Percentiles rank a stretch among this genome's conserved stretches.
Conservation (phyloP, 345 rosid species). For the Eucalyptus erythrocorys region DNA sequence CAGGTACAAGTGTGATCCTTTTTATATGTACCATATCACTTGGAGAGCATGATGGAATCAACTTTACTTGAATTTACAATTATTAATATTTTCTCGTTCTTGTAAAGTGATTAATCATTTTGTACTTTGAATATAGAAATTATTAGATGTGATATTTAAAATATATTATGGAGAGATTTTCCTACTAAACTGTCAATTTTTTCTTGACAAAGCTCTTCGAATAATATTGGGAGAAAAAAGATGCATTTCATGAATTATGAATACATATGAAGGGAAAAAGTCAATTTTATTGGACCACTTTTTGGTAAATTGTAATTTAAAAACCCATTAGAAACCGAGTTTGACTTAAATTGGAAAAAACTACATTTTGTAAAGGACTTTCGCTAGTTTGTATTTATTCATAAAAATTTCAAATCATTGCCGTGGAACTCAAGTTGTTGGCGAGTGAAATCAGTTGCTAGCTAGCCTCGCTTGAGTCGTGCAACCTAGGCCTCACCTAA, state of each 20-base stretch:
- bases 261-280: neutral
- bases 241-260: neutral
- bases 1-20: neutral
- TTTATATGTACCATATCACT: neutral
- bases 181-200: neutral
- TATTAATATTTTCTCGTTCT: neutral
- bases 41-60: neutral
- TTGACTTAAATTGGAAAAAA: neutral
- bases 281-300: too few relatives aligned
- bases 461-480: rapidly evolving
- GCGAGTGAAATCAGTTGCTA: rapidly evolving
- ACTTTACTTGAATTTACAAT: neutral
- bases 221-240: neutral
- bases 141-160: neutral
- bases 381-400: neutral
- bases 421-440: neutral
- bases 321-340: neutral
- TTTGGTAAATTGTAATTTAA: neutral
- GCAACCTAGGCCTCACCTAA: neutral
- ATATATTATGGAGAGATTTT: neutral
- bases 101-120: neutral
- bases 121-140: neutral
- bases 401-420: too few relatives aligned
- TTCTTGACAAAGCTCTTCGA: neutral
- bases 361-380: neutral